Evolutionary conservation across 2,329 filamentous ascomycete genomes (phyloP).

Genomic region (Bipolaris cookei): DNA sequence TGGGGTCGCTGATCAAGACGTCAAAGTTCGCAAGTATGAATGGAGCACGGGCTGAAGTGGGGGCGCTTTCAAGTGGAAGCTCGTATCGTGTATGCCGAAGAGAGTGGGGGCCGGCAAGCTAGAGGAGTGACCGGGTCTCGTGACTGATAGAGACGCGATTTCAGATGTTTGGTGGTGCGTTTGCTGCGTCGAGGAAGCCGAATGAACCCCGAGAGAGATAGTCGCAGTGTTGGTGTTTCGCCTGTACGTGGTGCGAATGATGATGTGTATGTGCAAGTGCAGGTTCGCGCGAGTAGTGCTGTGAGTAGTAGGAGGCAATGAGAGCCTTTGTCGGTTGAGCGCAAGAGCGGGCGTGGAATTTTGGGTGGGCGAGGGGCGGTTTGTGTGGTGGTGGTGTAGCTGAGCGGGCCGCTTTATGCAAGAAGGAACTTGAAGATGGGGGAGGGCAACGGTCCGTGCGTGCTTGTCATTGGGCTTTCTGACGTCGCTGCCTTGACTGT

Average conservation of each 20-base stretch:
- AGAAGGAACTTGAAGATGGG: slow-evolving; percentile 33
- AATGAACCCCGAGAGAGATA: slow-evolving; percentile 8
- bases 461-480: slow-evolving; percentile 29
- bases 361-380: slow-evolving; percentile 28
- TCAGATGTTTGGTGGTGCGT: slow-evolving; percentile 6
- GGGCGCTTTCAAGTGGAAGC: slow-evolving; percentile 21
- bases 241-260: slow-evolving; percentile 16
- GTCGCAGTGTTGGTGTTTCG: slow-evolving; percentile 20
- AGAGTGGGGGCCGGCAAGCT: slow-evolving; percentile 22
- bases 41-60: slow-evolving; percentile 28
- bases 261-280: slow-evolving; percentile 10
- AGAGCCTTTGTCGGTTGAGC: slow-evolving; percentile 15
- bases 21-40: slow-evolving; percentile 20
- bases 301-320: slow-evolving; percentile 14
- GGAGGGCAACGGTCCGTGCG: slow-evolving; percentile 29
- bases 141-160: slow-evolving; percentile 21
- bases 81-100: slow-evolving; percentile 19
- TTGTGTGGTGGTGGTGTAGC: slow-evolving; percentile 35
- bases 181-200: slow-evolving; percentile 21
- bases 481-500: slow-evolving; percentile 25
- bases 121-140: slow-evolving; percentile 15
- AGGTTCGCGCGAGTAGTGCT: slow-evolving; percentile 18
- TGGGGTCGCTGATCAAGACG: slow-evolving; percentile 25
- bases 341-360: slow-evolving; percentile 25
- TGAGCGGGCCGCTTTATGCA: slow-evolving; percentile 42